A percentile compares a stretch with the other conserved stretches of the same genome.
Conservation (phyloP, 192 early-diverging fungal genomes). For the Coemansia sp. region DNA sequence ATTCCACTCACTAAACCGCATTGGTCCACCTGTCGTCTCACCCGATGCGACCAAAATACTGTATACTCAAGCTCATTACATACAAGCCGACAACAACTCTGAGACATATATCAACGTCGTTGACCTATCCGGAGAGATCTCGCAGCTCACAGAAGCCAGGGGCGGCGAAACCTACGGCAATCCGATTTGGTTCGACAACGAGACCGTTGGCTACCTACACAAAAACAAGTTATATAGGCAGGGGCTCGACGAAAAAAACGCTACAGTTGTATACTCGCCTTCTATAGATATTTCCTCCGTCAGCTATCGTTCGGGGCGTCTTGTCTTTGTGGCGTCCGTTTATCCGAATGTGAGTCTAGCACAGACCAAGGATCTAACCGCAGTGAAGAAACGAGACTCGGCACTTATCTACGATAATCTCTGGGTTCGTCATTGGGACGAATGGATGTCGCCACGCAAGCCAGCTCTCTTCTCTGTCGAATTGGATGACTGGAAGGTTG, state of each 20-base stretch:
- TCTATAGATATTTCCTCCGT: constrained; percentile 15
- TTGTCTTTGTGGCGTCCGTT: constrained; percentile 41
- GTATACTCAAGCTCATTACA: constrained; percentile 23
- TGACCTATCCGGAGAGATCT: constrained; percentile 7
- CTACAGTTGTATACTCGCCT: constrained; percentile 16
- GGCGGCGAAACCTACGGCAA: constrained; percentile 16
- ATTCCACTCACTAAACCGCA: constrained; percentile 24
- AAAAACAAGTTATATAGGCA: constrained; percentile 18
- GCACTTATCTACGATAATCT: constrained; percentile 64
- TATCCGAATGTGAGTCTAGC: constrained; percentile 55
- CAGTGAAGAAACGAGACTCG: constrained; percentile 40
- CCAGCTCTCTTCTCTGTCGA: constrained; percentile 19
- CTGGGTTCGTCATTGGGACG: constrained; percentile 77
- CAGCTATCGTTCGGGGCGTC: neutral
- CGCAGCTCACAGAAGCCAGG: constrained; percentile 10
- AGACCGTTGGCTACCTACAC: constrained; percentile 26
- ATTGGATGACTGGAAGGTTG: neutral
- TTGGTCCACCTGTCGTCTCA: constrained; percentile 21
- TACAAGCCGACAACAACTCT: constrained; percentile 26
- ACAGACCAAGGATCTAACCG: constrained; percentile 22
- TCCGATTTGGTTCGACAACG: constrained; percentile 33
- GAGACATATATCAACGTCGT: constrained; percentile 25
- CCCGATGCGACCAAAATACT: constrained; percentile 24
- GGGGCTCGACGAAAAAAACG: neutral
- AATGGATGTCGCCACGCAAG: constrained; percentile 53